Percentiles rank a stretch among this genome's conserved stretches.
Evolutionary conservation across 768 basidiomycete species (phyloP).

Genomic region (Tulasnella sp.): DNA sequence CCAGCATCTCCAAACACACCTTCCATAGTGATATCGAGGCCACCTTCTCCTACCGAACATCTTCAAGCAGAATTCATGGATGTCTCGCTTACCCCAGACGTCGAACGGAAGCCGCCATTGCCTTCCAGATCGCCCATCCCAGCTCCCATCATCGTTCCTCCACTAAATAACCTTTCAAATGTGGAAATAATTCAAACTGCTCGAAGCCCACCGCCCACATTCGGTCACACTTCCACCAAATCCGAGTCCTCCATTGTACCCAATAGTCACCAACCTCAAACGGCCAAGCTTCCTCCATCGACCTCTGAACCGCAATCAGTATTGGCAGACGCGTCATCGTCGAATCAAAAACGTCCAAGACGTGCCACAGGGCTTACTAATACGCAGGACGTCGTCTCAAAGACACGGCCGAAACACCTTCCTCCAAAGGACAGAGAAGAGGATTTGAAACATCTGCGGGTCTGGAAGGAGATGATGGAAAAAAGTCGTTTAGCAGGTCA

Average conservation of each 20-base stretch:
- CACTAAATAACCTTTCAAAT: not conserved
- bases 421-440: slow-evolving; percentile 70
- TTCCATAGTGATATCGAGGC: slow-evolving; percentile 11
- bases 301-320: not conserved
- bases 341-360: not conserved
- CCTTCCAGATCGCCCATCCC: not conserved
- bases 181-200: slow-evolving; percentile 10
- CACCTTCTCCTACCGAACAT: not conserved
- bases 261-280: not conserved
- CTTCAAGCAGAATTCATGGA: not conserved
- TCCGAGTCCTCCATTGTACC: not conserved
- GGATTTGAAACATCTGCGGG: slow-evolving; percentile 69
- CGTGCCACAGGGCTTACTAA: slow-evolving; percentile 9
- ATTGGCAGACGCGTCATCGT: not conserved
- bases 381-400: slow-evolving; percentile 46
- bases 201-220: not conserved
- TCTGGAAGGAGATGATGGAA: slow-evolving; percentile 84
- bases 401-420: slow-evolving; percentile 71
- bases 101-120: not conserved
- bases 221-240: not conserved
- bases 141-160: not conserved
- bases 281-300: not conserved
- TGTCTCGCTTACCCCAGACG: not conserved
- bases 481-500: slow-evolving; percentile 59
- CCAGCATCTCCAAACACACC: slow-evolving; percentile 7